Conservation (phyloP, 306 rosid genomes). For the Lathyrus tuberosus region DNA sequence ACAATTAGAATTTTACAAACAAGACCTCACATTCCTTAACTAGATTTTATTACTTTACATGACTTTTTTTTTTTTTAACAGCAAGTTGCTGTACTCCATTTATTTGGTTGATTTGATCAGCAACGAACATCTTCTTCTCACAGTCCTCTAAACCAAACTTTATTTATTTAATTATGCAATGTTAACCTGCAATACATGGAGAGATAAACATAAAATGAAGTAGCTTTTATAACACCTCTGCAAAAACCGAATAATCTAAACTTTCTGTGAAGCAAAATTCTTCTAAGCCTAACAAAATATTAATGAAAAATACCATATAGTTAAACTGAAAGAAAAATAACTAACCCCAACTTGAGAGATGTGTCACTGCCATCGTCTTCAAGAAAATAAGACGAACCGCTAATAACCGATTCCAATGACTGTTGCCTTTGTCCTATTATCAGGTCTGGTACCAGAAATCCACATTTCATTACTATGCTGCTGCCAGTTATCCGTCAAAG, state of each 20-base stretch:
- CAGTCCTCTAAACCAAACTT: too few relatives aligned
- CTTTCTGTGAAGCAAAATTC: too few relatives aligned
- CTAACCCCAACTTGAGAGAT: conserved; percentile 49
- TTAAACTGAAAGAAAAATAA: too few relatives aligned
- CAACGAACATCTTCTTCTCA: too few relatives aligned
- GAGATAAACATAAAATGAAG: neutral
- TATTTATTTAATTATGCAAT: neutral
- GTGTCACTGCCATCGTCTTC: conserved; percentile 36
- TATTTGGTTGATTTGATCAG: conserved; percentile 5
- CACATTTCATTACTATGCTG: neutral
- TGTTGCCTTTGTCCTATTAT: conserved; percentile 34
- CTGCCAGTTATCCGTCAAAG: neutral
- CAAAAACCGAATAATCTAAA: too few relatives aligned
- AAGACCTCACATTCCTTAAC: neutral
- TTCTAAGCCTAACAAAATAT: too few relatives aligned
- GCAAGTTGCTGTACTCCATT: neutral
- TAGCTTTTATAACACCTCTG: too few relatives aligned
- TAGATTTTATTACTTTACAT: neutral
- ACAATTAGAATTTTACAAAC: too few relatives aligned
- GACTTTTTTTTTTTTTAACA: neutral
- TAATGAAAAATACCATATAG: too few relatives aligned
- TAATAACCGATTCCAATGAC: conserved; percentile 36
- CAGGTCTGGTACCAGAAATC: conserved; percentile 27
- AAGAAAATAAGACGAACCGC: conserved; percentile 37
- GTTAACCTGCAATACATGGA: neutral